phyloP scores from a whole-genome alignment of 1,139 yeast genomes.

The Yamadazyma blattariae region DNA sequence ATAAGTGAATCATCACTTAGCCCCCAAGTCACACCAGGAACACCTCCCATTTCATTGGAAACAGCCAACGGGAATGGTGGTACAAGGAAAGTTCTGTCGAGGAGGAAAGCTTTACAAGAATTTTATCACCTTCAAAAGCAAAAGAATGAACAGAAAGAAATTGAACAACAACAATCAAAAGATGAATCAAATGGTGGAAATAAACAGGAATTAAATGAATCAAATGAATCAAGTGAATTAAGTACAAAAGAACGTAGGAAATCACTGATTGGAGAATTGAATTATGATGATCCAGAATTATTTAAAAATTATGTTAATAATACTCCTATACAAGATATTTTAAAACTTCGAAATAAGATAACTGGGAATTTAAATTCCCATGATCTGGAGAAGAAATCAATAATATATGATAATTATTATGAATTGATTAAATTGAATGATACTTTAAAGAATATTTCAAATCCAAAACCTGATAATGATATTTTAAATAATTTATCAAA shows the following conservation, averaged over 20 bases:
- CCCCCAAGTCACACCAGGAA: background rate
- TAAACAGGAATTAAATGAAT: constrained; percentile 2
- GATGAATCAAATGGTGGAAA: background rate
- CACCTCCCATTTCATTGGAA: too few species aligned
- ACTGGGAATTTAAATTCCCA: constrained; percentile 33
- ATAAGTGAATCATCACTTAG: constrained; percentile 2
- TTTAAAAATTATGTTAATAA: constrained; percentile 32
- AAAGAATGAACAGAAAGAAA: constrained; percentile 6
- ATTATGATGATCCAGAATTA: constrained; percentile 21
- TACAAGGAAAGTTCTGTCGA: constrained; percentile 33
- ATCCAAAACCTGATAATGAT: constrained; percentile 10
- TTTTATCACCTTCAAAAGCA: constrained; percentile 32
- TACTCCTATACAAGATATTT: constrained; percentile 33
- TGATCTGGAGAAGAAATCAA: constrained; percentile 43
- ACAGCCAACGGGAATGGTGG: background rate
- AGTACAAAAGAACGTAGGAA: background rate
- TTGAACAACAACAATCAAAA: background rate
- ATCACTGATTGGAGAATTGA: constrained; percentile 4
- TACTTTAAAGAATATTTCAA: constrained; percentile 30
- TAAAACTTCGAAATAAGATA: constrained; percentile 33
- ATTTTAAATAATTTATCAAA: constrained; percentile 2
- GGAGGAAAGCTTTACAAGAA: constrained; percentile 45
- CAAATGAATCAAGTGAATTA: background rate
- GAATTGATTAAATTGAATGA: constrained; percentile 43
- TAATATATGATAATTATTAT: constrained; percentile 47